Base-by-base conservation (phyloP, 2,329 filamentous ascomycete genomes). In the Lizonia empirigonia region DNA sequence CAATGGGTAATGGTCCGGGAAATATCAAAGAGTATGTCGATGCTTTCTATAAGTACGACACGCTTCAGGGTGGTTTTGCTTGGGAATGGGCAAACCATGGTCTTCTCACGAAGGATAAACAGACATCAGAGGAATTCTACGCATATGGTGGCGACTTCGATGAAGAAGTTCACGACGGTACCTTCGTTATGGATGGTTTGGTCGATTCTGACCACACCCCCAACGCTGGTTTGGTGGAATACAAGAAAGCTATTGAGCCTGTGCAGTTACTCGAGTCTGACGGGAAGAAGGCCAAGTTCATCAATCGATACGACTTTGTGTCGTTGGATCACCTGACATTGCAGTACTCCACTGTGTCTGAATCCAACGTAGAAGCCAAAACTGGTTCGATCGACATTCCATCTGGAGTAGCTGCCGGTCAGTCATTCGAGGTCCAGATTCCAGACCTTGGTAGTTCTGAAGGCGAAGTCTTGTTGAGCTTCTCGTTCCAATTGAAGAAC, bases 1-100 rank as follows among this genome's bases (percentile, higher is more conserved):
- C 88, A 1, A 90, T 90, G 87, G 88, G 88, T 5, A 90, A 90
- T 60, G 87, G 86, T 0, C 88, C 88, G 0, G 87, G 88, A 1
- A 82, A 82, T 26, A 77, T 90, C 9, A 80, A 86, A 53, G 87
- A 89, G 53, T 90, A 90, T 53, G 77, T 87, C 39, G 77, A 85
- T 32, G 78, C 80, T 0, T 90, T 89, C 73, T 80, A 82, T 24
- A 77, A 77, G 22, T 76, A 87, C 52, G 80, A 80, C 0, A 78
- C 80, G 2, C 77, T 89, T 0, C 86, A 89, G 62, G 87, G 87
- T 9, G 87, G 86, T 0, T 74, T 75, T 63, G 69, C 75, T 0
- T 78, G 76, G 76, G 76, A 78, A 42, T 77, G 76, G 75, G 74
- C 75, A 1, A 78, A 78, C 26, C 76, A 78, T 35, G 76, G 76